Evolutionary conservation across 805 yeast species (phyloP), one percentile per base, ranked within the genome.

Genomic region (Yueomyces sinensis): DNA sequence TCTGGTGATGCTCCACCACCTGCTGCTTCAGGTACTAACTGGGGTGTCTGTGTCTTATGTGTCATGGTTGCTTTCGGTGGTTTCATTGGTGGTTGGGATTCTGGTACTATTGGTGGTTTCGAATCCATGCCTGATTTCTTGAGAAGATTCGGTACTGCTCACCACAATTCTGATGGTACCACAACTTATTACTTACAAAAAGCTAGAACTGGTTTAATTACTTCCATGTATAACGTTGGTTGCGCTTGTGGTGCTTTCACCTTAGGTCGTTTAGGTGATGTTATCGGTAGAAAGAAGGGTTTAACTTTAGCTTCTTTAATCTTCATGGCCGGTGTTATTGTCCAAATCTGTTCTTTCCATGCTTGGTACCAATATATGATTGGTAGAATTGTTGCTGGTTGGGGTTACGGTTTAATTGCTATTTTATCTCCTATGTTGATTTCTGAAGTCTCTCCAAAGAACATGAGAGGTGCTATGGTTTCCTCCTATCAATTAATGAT

Each of bases 51-150:
- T 27, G 24, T 45, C 19, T 37, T 46, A 37, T 47, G 49, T 45
- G 31, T 45, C 14, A 42, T 45, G 46, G 68, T 74, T 36, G 77
- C 82, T 13, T 76, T 76, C 41, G 77, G 80, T 49, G 84, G 83
- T 33, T 75, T 71, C 47, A 74, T 76, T 30, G 76, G 73, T 47
- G 83, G 83, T 40, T 76, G 76, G 67, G 83, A 76, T 61, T 77
- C 82, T 32, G 83, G 83, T 61, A 75, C 83, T 41, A 70, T 76
- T 55, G 74, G 81, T 25, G 82, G 82, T 43, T 72, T 76, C 46
- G 73, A 75, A 32, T 72, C 72, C 50, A 70, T 75, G 74, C 44
- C 62, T 13, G 72, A 73, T 40, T 76, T 66, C 53, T 50, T 57
- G 35, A 36, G 41, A 13, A 59, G 75, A 45, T 76, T 75, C 44